Conservation (phyloP, 2,329 filamentous ascomycete species). For the Pseudogymnoascus sp. region DNA sequence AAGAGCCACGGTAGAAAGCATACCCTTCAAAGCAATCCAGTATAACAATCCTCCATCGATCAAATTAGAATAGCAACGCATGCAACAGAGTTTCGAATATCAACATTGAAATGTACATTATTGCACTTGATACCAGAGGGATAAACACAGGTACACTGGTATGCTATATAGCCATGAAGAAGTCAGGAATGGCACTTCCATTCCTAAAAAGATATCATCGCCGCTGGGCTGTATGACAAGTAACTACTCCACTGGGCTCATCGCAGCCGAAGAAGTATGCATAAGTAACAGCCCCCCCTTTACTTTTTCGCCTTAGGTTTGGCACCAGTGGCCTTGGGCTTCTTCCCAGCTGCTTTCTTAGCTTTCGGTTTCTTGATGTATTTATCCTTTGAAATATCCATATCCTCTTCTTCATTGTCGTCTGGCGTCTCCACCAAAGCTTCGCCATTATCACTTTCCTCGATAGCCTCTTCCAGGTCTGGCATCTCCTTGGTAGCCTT, state of each 20-base stretch:
- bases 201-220: neutral
- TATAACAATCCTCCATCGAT: neutral
- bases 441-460: conserved; percentile 77
- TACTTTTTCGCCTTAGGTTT: conserved; percentile 26
- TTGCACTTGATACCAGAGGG: neutral
- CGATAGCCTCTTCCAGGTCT: conserved; percentile 91
- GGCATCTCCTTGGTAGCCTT: conserved; percentile 68
- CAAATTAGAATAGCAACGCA: neutral
- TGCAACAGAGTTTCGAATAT: neutral
- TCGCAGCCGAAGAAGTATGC: neutral
- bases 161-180: neutral
- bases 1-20: neutral
- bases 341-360: conserved; percentile 46
- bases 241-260: neutral
- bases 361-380: conserved; percentile 89
- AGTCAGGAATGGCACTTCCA: neutral
- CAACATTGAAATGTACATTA: neutral
- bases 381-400: conserved; percentile 90
- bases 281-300: neutral
- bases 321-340: conserved; percentile 27
- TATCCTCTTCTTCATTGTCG: conserved; percentile 65
- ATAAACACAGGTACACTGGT: neutral
- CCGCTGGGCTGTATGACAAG: neutral
- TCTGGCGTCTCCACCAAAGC: conserved; percentile 49
- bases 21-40: neutral